Evolutionary conservation across 345 rosid species (phyloP).

Genomic region (Citropsis articulata): DNA sequence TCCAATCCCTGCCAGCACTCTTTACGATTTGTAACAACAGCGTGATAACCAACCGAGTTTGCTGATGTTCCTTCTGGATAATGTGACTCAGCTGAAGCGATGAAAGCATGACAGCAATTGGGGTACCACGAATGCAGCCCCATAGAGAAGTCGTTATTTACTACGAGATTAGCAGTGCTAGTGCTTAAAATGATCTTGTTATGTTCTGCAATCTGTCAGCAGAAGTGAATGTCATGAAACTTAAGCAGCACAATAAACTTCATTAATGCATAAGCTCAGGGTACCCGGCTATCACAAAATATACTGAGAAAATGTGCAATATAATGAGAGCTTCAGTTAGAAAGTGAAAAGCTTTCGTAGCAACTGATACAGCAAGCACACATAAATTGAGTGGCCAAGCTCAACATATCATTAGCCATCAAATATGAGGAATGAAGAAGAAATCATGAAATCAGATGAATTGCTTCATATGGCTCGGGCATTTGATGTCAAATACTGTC

Average conservation of each 20-base stretch:
- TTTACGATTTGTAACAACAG: conserved; percentile 72
- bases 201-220: conserved; percentile 29
- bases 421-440: background rate
- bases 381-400: background rate
- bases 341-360: background rate
- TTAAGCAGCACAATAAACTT: background rate
- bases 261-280: background rate
- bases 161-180: conserved; percentile 40
- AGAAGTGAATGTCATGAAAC: conserved; percentile 9
- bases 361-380: background rate
- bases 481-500: background rate
- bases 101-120: conserved; percentile 69
- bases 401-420: background rate
- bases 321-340: background rate
- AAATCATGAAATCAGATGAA: background rate
- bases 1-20: conserved; percentile 95
- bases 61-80: conserved; percentile 31
- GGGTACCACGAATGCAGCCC: conserved; percentile 72
- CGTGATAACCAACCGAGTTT: conserved; percentile 43
- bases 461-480: background rate
- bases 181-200: conserved; percentile 25
- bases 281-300: background rate
- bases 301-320: background rate
- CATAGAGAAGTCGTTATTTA: conserved; percentile 73
- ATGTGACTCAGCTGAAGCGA: conserved; percentile 40